Evolutionary conservation across 2,329 filamentous ascomycete species (phyloP), one percentile per base, ranked within the genome.

Genomic region (Hypoxylon sp.): DNA sequence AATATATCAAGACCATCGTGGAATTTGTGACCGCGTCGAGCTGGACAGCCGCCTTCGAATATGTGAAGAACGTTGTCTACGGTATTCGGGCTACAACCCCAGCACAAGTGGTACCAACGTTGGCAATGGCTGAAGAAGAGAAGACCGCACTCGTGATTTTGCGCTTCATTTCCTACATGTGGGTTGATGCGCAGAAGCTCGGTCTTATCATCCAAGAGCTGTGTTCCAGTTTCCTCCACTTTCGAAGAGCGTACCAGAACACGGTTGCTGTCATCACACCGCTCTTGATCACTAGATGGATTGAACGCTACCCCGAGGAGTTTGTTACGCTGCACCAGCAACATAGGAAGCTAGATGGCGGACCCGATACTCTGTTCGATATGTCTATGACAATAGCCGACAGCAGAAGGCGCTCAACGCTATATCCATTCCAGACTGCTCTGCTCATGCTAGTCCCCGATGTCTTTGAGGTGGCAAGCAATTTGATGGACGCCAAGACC

Each of bases 391-490:
- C 87, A 2, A 84, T 90, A 30, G 83, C 85, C 37, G 89, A 91
- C 75, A 87, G 85, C 40, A 85, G 85, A 69, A 84, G 86, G 53
- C 88, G 85, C 71, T 83, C 83, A 2, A 80, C 88, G 33, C 80
- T 91, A 20, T 90, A 86, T 72, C 89, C 90, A 14, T 82, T 92
- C 57, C 90, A 92, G 75, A 89, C 85, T 1, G 84, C 86, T 11
- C 79, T 92, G 3, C 79, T 92, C 8, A 86, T 92, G 65, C 82
- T 92, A 7, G 80, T 91, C 7, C 90, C 90, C 3, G 90, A 92
- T 72, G 88, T 92, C 5, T 92, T 92, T 71, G 89, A 91, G 77
- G 88, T 91, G 35, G 90, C 89, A 27, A 90, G 89, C 77, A 90
- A 90, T 77, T 82, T 92, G 76, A 85, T 89, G 64, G 89, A 91